phyloP scores from a whole-genome alignment of 2,329 filamentous ascomycete genomes.

The Penicillium decumbens region DNA sequence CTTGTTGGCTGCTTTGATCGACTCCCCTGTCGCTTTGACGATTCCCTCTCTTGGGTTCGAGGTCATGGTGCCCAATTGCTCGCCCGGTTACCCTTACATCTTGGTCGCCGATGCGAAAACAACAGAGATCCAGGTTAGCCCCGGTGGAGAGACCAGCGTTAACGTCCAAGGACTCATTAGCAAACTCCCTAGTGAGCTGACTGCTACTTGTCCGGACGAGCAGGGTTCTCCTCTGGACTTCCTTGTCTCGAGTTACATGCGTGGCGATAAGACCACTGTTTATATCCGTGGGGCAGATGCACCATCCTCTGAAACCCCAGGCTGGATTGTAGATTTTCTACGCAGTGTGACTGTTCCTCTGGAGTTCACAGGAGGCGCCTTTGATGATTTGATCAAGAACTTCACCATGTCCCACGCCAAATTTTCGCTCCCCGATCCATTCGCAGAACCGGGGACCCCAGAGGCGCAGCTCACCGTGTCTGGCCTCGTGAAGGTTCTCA shows the following conservation, averaged over 20 bases:
- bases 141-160: slow-evolving; percentile 62
- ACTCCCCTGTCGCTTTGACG: slow-evolving; percentile 70
- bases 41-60: slow-evolving; percentile 79
- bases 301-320: slow-evolving; percentile 63
- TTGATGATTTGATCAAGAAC: slow-evolving; percentile 79
- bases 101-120: slow-evolving; percentile 72
- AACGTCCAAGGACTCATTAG: slow-evolving; percentile 68
- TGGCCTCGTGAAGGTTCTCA: slow-evolving; percentile 73
- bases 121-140: slow-evolving; percentile 60
- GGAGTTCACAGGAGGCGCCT: slow-evolving; percentile 73
- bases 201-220: slow-evolving; percentile 67
- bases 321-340: slow-evolving; percentile 77
- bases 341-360: slow-evolving; percentile 78
- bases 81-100: slow-evolving; percentile 66
- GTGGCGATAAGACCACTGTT: slow-evolving; percentile 70
- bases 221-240: slow-evolving; percentile 77
- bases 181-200: slow-evolving; percentile 69
- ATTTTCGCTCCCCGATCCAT: slow-evolving; percentile 76
- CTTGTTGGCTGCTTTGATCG: slow-evolving; percentile 65
- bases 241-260: slow-evolving; percentile 74
- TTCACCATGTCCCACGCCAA: slow-evolving; percentile 82
- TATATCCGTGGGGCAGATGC: slow-evolving; percentile 75
- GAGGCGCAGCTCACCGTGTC: slow-evolving; percentile 73
- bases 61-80: slow-evolving; percentile 78
- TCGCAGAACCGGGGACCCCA: slow-evolving; percentile 69